Evolutionary conservation across 2,329 filamentous ascomycete genomes (phyloP), one percentile per base, ranked within the genome.

Genomic region (Hypocrella siamensis): DNA sequence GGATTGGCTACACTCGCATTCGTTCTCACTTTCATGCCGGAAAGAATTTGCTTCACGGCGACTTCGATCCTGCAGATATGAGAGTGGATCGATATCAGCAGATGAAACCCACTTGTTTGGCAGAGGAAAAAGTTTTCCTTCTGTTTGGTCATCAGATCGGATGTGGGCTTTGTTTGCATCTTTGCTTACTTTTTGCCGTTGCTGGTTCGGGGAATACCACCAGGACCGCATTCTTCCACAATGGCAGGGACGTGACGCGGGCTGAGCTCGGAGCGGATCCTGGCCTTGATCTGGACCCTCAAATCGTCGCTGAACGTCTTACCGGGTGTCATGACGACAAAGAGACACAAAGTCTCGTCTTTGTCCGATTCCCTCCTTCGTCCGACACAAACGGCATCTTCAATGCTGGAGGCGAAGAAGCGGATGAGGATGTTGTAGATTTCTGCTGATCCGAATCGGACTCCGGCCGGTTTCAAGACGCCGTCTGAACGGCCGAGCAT

Each of bases 131-230:
- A n/a, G n/a, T n/a, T n/a, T n/a, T n/a, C n/a, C n/a, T n/a, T n/a
- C n/a, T n/a, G n/a, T n/a, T n/a, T n/a, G n/a, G n/a, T n/a, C n/a
- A n/a, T n/a, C n/a, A n/a, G n/a, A n/a, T n/a, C n/a, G n/a, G n/a
- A n/a, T n/a, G n/a, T n/a, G n/a, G n/a, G n/a, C n/a, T n/a, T n/a
- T n/a, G n/a, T n/a, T n/a, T n/a, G n/a, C n/a, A n/a, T n/a, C n/a
- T n/a, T n/a, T n/a, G n/a, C 75, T 60, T 56, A 81, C 75, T 96
- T 98, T 63, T 98, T 98, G 32, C 88, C 88, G 47, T 98, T 98
- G 3, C 77, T 76, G 12, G 90, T 96, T 42, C 86, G 76, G 0
- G 88, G 90, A 14, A 98, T 90, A 24, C 88, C 85, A 24, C 88
- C 85, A 0, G 77, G 63, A 3, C 56, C 75, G 39, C 80, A 86